These are phyloP conservation scores for Fusarium sp. DNA, from an alignment of 2,329 filamentous ascomycete species.

Conservation along the genomic window DNA sequence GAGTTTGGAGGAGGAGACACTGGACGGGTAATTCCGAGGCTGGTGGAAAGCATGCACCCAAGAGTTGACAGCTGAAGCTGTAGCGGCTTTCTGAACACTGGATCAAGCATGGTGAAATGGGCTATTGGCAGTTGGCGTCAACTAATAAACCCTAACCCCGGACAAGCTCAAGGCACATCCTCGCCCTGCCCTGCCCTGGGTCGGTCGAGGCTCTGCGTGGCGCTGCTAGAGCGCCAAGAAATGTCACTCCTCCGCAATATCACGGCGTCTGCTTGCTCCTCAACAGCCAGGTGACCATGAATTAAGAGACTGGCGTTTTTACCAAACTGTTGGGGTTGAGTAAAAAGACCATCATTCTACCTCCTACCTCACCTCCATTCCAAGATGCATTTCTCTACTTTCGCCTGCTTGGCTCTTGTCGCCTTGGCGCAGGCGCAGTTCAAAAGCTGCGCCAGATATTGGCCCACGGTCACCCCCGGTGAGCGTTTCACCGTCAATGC, in stretches of 20 bases:
- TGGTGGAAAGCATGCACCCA: too few relatives aligned
- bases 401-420: background rate
- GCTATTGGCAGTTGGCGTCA: too few relatives aligned
- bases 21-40: too few relatives aligned
- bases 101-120: too few relatives aligned
- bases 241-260: conserved; percentile 16
- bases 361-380: background rate
- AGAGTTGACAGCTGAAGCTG: too few relatives aligned
- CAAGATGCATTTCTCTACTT: conserved; percentile 14
- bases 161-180: too few relatives aligned
- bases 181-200: too few relatives aligned
- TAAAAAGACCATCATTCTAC: background rate
- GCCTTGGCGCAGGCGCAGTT: conserved; percentile 9
- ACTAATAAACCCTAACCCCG: too few relatives aligned
- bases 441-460: conserved; percentile 19
- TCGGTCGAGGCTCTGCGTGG: background rate
- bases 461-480: background rate
- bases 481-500: conserved; percentile 10
- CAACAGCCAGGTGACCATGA: background rate
- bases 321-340: background rate
- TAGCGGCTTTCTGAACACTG: too few relatives aligned
- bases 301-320: background rate
- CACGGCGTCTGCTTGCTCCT: conserved; percentile 4
- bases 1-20: too few relatives aligned
- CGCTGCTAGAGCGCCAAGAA: background rate